A percentile compares a stretch with the other conserved stretches of the same genome.
These are phyloP conservation scores for Nasturtium officinale DNA, from an alignment of 345 rosid species.

Conservation along the genomic window DNA sequence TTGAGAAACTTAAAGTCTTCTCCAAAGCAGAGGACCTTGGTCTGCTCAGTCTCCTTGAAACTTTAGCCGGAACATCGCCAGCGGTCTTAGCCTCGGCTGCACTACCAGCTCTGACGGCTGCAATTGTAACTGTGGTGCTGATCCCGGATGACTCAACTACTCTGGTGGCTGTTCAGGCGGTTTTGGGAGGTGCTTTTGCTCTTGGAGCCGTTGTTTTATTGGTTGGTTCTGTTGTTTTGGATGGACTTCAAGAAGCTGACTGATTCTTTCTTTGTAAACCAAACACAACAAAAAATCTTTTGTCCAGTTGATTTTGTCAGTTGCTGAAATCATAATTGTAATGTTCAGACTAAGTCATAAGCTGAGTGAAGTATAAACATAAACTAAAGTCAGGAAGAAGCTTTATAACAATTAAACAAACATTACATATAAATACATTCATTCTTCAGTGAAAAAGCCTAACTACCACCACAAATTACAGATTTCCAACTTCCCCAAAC, in stretches of 20 bases:
- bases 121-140: constrained; percentile 61
- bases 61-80: constrained; percentile 60
- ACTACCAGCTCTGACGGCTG: constrained; percentile 74
- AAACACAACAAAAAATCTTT: background rate
- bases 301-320: constrained; percentile 12
- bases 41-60: constrained; percentile 78
- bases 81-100: constrained; percentile 74
- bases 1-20: constrained; percentile 80
- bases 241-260: constrained; percentile 87
- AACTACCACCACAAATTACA: constrained; percentile 35
- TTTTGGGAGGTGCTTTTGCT: constrained; percentile 67
- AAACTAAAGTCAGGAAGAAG: constrained; percentile 8
- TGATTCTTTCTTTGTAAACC: constrained; percentile 41
- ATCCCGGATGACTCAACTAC: constrained; percentile 85
- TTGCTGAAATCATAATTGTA: constrained; percentile 13
- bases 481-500: constrained; percentile 32
- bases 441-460: constrained; percentile 16
- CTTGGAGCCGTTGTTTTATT: constrained; percentile 74
- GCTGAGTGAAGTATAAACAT: background rate
- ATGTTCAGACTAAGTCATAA: constrained; percentile 9
- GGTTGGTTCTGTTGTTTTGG: constrained; percentile 77
- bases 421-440: constrained; percentile 40
- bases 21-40: constrained; percentile 95
- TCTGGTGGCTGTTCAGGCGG: constrained; percentile 63
- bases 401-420: constrained; percentile 36